Evolutionary conservation across 1,139 yeast species (phyloP).

Genomic region (Debaryomyces udenii): DNA sequence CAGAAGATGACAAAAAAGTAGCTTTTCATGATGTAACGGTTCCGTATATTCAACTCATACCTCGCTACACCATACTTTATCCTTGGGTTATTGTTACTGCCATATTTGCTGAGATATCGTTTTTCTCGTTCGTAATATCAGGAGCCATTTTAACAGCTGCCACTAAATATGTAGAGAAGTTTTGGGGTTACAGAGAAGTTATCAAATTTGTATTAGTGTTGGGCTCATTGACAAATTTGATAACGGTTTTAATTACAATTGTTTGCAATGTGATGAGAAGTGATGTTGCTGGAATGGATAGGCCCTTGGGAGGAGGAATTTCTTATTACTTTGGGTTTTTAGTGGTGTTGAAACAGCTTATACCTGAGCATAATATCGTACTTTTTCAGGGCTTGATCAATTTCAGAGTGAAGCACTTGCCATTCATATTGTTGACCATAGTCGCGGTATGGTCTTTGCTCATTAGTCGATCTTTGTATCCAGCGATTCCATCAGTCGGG

Average conservation of each 20-base stretch:
- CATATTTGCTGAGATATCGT: slow-evolving; percentile 67
- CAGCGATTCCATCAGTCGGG: slow-evolving; percentile 65
- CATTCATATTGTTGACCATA: slow-evolving; percentile 56
- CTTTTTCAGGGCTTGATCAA: slow-evolving; percentile 65
- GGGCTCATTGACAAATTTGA: slow-evolving; percentile 62
- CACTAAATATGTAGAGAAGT: slow-evolving; percentile 51
- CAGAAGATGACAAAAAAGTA: slow-evolving; percentile 30
- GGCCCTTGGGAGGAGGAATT: slow-evolving; percentile 71
- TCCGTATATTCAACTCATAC: slow-evolving; percentile 73
- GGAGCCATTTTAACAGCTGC: slow-evolving; percentile 55
- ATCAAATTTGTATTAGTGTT: slow-evolving; percentile 59
- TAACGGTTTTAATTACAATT: slow-evolving; percentile 47
- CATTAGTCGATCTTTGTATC: slow-evolving; percentile 44
- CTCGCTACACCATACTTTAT: slow-evolving; percentile 56
- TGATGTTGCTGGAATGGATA: slow-evolving; percentile 43
- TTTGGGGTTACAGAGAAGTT: slow-evolving; percentile 65
- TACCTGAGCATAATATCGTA: slow-evolving; percentile 83
- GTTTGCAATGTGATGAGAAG: slow-evolving; percentile 40
- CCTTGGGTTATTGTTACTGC: slow-evolving; percentile 83
- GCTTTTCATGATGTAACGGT: slow-evolving; percentile 46
- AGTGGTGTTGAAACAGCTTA: slow-evolving; percentile 84
- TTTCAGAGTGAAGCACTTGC: slow-evolving; percentile 73
- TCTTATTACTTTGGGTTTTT: slow-evolving; percentile 74
- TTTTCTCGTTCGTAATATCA: slow-evolving; percentile 54
- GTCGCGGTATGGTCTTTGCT: slow-evolving; percentile 50